Evolutionary conservation across 257 asterid species (phyloP), one percentile per base, ranked within the genome.

Genomic region (Rhazya stricta): DNA sequence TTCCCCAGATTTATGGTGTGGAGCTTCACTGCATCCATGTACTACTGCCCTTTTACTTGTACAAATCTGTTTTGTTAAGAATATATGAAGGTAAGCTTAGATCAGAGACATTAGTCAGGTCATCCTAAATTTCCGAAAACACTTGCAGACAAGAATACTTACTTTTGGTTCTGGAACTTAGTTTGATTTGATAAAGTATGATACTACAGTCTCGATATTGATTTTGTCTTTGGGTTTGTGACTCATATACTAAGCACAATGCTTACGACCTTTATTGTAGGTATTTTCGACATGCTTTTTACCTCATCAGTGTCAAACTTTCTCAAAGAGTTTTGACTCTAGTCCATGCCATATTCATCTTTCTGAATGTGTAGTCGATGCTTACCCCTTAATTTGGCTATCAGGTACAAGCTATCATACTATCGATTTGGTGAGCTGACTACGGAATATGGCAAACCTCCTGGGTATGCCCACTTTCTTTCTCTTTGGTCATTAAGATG

Each of bases 401-500:
- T 81, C 60, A 94, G 98, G 99, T 95, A 95, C 91, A 95, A 92
- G 89, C 88, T 92, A 63, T 92, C 89, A 61, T 92, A 95, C 74
- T 95, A 95, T 77, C 97, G 97, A 70, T 95, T 95, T 81, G 98
- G 98, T 51, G 99, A 95, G 85, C 85, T 95, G 85, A 91, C 94
- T 45, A 95, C 99, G 36, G 99, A 95, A 80, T 87, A 89, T 78
- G 98, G 96, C 75, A 91, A 91, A 81, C 98, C 98, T 68, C 92
- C 99, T 34, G 99, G 99, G 97, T 94, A 80, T 87, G 96, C 86
- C 74, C 5, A 2, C 23, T 50, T 3, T 23, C 41, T 15, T 37
- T 11, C 27, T 37, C n/a, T 42, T 1, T 30, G 11, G 51, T 30
- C 39, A 5, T 23, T 42, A 30, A 6, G 10, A 10, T 36, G 5